These are phyloP conservation scores for Candida tammaniensis DNA, from an alignment of 805 yeast genomes.

Conservation along the genomic window DNA sequence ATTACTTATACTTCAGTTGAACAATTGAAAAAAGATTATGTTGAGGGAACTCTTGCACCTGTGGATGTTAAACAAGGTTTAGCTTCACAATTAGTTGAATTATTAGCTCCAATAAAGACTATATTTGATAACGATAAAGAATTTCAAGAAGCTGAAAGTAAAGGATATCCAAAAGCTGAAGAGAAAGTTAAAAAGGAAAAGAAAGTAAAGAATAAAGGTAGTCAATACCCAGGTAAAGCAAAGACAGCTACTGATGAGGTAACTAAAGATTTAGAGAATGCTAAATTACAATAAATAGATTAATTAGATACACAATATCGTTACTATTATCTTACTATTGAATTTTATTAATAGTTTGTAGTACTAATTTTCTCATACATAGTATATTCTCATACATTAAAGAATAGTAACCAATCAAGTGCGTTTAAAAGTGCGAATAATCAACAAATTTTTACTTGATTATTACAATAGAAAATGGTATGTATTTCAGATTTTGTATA, in stretches of 20 bases:
- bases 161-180: conserved; percentile 82
- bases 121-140: conserved; percentile 61
- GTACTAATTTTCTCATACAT: too few species aligned
- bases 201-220: conserved; percentile 83
- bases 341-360: too few species aligned
- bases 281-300: too few species aligned
- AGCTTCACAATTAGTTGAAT: conserved; percentile 73
- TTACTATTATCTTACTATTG: too few species aligned
- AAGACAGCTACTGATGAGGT: conserved; percentile 23
- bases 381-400: too few species aligned
- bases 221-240: conserved; percentile 74
- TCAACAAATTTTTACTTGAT: too few species aligned
- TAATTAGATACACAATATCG: too few species aligned
- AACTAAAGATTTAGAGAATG: conserved; percentile 18
- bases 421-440: too few species aligned
- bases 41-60: conserved; percentile 75
- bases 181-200: conserved; percentile 64
- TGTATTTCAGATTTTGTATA: too few species aligned
- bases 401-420: too few species aligned
- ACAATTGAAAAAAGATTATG: conserved; percentile 69
- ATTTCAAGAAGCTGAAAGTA: conserved; percentile 67
- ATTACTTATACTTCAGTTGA: conserved; percentile 67
- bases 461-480: too few species aligned
- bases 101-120: conserved; percentile 81
- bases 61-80: conserved; percentile 94